These are phyloP conservation scores for Radiomyces spectabilis DNA, from an alignment of 192 early-diverging fungal genomes.

Conservation along the genomic window DNA sequence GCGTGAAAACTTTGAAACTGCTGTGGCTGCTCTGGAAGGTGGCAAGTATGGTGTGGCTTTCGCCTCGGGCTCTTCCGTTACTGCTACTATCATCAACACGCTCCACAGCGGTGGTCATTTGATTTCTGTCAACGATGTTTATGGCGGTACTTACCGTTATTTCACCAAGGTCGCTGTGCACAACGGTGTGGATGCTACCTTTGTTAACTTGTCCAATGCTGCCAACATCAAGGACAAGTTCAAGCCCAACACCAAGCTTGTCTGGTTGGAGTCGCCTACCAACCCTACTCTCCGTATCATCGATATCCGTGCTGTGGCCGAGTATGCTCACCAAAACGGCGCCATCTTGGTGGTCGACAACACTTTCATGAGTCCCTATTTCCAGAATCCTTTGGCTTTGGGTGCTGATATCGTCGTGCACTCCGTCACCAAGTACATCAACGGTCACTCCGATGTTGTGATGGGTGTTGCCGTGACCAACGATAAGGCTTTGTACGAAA, in stretches of 20 bases:
- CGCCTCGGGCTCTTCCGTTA: constrained; percentile 76
- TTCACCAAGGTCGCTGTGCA: constrained; percentile 73
- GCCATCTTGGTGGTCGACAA: constrained; percentile 75
- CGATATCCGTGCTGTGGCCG: constrained; percentile 66
- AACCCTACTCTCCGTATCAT: constrained; percentile 81
- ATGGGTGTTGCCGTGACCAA: constrained; percentile 92
- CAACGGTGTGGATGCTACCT: constrained; percentile 62
- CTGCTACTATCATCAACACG: constrained; percentile 71
- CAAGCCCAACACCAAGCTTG: constrained; percentile 67
- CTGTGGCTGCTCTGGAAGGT: constrained; percentile 88
- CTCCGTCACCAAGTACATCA: constrained; percentile 98
- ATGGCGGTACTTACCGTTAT: constrained; percentile 86
- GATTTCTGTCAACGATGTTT: constrained; percentile 84
- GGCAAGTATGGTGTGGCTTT: constrained; percentile 84
- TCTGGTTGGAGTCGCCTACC: constrained; percentile 87
- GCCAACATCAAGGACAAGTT: constrained; percentile 54
- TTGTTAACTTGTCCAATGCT: constrained; percentile 70
- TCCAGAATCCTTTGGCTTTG: constrained; percentile 82
- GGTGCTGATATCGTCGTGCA: constrained; percentile 98
- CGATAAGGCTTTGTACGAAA: constrained; percentile 60
- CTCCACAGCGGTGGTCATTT: constrained; percentile 66
- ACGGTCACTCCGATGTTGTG: constrained; percentile 97
- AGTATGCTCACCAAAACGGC: constrained; percentile 53
- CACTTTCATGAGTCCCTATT: constrained; percentile 83
- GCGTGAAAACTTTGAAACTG: constrained; percentile 66